phyloP scores from a whole-genome alignment of 169 alveolate species.

The Eimeria brunetti region DNA sequence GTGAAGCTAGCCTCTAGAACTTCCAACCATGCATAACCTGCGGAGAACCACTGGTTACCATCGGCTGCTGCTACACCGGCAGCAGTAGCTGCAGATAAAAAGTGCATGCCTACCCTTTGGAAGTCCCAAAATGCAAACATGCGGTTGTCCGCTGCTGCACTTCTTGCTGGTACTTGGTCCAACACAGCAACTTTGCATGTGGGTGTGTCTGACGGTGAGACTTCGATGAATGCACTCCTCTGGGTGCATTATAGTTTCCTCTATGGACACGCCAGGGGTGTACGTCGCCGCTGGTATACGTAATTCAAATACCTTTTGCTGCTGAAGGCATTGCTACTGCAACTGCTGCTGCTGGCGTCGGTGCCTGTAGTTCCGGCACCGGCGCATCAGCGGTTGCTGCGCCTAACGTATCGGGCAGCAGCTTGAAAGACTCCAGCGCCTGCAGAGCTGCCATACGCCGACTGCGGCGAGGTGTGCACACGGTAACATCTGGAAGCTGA shows the following conservation, averaged over 20 bases:
- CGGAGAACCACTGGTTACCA: background rate
- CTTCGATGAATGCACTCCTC: background rate
- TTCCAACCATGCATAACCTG: background rate
- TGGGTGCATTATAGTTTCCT: background rate
- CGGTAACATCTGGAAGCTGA: background rate
- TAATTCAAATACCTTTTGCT: background rate
- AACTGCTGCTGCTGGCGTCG: background rate
- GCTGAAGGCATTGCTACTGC: slow-evolving; percentile 6
- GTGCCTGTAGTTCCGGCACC: background rate
- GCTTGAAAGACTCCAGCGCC: slow-evolving; percentile 69
- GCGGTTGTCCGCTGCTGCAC: background rate
- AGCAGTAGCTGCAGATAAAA: background rate
- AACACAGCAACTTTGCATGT: background rate
- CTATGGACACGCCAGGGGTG: background rate
- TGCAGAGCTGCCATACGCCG: slow-evolving; percentile 70
- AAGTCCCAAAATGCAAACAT: background rate
- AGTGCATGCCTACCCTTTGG: background rate
- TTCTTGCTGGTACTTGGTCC: background rate
- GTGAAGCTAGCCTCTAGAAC: background rate
- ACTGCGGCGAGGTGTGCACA: slow-evolving; percentile 30
- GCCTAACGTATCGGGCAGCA: slow-evolving; percentile 29
- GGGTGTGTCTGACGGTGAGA: background rate
- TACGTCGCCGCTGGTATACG: background rate
- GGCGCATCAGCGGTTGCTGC: slow-evolving; percentile 3
- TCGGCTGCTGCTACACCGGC: background rate